These are phyloP conservation scores for Madurella mycetomatis DNA, from an alignment of 2,329 filamentous ascomycete species.

Conservation along the genomic window DNA sequence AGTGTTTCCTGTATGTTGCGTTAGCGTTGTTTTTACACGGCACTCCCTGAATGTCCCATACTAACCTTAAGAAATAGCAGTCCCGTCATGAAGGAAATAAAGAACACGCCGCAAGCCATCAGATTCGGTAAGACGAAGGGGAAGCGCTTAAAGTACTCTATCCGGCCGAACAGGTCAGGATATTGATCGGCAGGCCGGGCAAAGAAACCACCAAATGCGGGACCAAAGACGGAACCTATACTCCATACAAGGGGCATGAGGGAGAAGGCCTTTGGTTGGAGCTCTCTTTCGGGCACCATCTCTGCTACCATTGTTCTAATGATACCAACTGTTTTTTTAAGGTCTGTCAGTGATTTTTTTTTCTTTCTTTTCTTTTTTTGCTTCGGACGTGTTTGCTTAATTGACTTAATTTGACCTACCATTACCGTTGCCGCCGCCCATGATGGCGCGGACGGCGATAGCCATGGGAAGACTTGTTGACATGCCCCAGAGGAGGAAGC, in stretches of 20 bases:
- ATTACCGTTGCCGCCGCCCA: conserved; percentile 84
- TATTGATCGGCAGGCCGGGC: conserved; percentile 74
- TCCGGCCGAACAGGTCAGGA: conserved; percentile 64
- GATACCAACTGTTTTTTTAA: conserved; percentile 69
- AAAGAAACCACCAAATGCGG: conserved; percentile 80
- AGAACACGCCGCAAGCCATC: conserved; percentile 69
- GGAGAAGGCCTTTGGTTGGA: conserved; percentile 85
- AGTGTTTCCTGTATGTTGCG: conserved; percentile 63
- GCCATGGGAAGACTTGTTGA: conserved; percentile 76
- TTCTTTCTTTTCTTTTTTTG: too few species aligned
- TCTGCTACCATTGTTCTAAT: conserved; percentile 89
- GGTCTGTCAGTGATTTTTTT: conserved; percentile 20
- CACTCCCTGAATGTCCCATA: neutral
- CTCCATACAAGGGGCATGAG: conserved; percentile 92
- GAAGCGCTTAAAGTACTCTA: conserved; percentile 65
- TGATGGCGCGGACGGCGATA: conserved; percentile 69
- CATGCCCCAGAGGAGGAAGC: conserved; percentile 78
- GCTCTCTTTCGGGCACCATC: conserved; percentile 78
- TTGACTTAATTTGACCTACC: conserved; percentile 37
- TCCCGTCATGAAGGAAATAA: conserved; percentile 69
- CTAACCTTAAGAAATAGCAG: conserved; percentile 69
- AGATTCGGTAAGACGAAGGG: conserved; percentile 85
- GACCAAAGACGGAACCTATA: conserved; percentile 81
- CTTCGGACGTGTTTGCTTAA: neutral
- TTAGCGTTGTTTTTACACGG: conserved; percentile 8